Evolutionary conservation across 257 asterid genomes (phyloP).

Genomic region (Przewalskia tangutica): DNA sequence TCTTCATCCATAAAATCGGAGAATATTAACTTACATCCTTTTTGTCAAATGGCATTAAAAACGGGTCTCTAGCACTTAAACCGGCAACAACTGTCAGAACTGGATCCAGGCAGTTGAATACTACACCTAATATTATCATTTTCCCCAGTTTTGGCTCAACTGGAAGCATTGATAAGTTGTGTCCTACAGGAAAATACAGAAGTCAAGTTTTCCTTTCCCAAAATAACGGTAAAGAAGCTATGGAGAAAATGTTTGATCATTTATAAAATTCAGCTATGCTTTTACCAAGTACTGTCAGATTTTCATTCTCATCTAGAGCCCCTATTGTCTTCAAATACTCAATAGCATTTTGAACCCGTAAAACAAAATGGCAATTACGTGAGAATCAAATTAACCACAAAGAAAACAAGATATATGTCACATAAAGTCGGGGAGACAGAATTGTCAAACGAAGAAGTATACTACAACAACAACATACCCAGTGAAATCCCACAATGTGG

Average conservation of each 20-base stretch:
- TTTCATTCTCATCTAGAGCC: constrained; percentile 79
- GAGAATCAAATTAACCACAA: constrained; percentile 12
- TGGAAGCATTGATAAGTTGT: constrained; percentile 75
- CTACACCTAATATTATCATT: constrained; percentile 74
- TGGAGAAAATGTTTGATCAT: not conserved
- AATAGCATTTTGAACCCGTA: constrained; percentile 84
- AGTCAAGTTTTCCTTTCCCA: not conserved
- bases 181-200: constrained; percentile 44
- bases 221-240: constrained; percentile 7
- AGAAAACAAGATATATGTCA: not conserved
- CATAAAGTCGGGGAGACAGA: not conserved
- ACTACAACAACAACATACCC: no score
- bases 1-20: constrained; percentile 1
- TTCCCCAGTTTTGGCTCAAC: constrained; percentile 97
- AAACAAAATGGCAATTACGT: constrained; percentile 13
- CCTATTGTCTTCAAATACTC: constrained; percentile 79
- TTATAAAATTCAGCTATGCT: not conserved
- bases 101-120: constrained; percentile 81
- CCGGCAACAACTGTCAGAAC: constrained; percentile 87
- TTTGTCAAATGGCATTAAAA: constrained; percentile 87
- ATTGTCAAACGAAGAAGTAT: not conserved
- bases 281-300: constrained; percentile 74
- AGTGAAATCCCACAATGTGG: no score
- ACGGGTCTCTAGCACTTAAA: constrained; percentile 85
- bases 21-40: constrained; percentile 62